Conservation (phyloP, 495 filamentous ascomycete genomes). For the Arthonia radiata region DNA sequence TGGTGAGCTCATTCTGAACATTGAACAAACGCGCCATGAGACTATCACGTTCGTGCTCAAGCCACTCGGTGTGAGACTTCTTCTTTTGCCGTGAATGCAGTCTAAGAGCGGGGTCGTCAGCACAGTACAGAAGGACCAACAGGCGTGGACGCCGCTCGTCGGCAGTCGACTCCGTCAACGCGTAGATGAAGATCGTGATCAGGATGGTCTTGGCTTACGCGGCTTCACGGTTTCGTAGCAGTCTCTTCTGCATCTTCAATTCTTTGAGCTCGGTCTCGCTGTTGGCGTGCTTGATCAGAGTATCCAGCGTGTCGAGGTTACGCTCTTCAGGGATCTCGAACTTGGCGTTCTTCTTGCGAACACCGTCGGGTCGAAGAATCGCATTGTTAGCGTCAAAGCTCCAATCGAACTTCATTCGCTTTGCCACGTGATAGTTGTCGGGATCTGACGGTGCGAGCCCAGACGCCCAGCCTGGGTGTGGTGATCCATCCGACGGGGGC, state of each 20-base stretch:
- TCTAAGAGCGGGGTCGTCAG: slow-evolving; percentile 19
- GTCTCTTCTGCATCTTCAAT: slow-evolving; percentile 90
- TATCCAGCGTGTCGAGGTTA: slow-evolving; percentile 84
- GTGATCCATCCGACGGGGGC: too few species aligned
- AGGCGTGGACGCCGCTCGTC: too few species aligned
- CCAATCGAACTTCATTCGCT: too few species aligned
- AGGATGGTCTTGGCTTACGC: slow-evolving; percentile 34
- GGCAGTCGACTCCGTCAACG: background rate
- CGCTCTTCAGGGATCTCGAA: slow-evolving; percentile 93
- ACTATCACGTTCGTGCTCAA: slow-evolving; percentile 91
- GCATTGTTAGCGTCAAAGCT: too few species aligned
- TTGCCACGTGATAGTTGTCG: too few species aligned
- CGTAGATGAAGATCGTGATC: slow-evolving; percentile 4
- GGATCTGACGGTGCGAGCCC: too few species aligned
- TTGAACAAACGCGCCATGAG: slow-evolving; percentile 47
- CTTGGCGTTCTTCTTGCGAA: slow-evolving; percentile 97
- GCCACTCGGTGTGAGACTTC: slow-evolving; percentile 92
- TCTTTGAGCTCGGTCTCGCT: slow-evolving; percentile 95
- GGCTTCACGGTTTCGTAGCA: slow-evolving; percentile 85
- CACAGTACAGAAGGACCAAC: slow-evolving; percentile 6
- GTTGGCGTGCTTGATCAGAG: slow-evolving; percentile 61
- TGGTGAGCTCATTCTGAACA: slow-evolving; percentile 53
- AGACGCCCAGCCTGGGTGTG: too few species aligned
- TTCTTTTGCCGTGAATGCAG: slow-evolving; percentile 93
- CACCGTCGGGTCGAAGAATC: slow-evolving; percentile 71